Evolutionary conservation across 164 flowering plant species (phyloP).

Genomic region (Sextonia rubra): DNA sequence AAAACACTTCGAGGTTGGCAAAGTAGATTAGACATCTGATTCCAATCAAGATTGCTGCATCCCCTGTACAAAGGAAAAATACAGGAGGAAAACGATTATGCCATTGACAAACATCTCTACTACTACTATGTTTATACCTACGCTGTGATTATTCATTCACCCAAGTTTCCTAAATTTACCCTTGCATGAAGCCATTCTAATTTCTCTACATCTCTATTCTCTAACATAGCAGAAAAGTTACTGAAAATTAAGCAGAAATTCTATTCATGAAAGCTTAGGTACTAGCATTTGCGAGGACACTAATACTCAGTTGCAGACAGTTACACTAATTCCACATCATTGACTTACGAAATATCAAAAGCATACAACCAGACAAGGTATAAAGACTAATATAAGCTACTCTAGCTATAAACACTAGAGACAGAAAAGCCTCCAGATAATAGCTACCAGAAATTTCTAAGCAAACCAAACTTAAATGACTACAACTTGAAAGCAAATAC

Average conservation of each 20-base stretch:
- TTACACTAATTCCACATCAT: slow-evolving; percentile 15
- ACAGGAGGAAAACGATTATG: slow-evolving; percentile 75
- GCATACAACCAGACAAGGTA: slow-evolving; percentile 17
- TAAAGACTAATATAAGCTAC: slow-evolving; percentile 20
- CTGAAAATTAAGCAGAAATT: slow-evolving; percentile 16
- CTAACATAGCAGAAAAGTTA: slow-evolving; percentile 14
- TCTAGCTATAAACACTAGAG: slow-evolving; percentile 40
- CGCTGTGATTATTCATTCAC: slow-evolving; percentile 36
- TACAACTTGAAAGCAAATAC: slow-evolving; percentile 38
- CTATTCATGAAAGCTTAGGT: slow-evolving; percentile 11
- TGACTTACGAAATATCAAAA: slow-evolving; percentile 9
- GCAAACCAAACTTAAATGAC: slow-evolving; percentile 40
- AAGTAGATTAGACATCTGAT: slow-evolving; percentile 30
- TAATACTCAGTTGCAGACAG: slow-evolving; percentile 9
- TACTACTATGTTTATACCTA: slow-evolving; percentile 52
- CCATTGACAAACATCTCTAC: slow-evolving; percentile 49
- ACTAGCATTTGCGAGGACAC: background rate
- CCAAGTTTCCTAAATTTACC: slow-evolving; percentile 24
- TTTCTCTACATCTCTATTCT: background rate
- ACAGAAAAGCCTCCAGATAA: slow-evolving; percentile 19
- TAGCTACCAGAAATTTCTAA: slow-evolving; percentile 29
- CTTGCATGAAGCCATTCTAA: slow-evolving; percentile 1
- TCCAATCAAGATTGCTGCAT: slow-evolving; percentile 35
- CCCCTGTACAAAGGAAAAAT: slow-evolving; percentile 81
- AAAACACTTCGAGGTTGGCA: slow-evolving; percentile 26